Base-by-base conservation (phyloP, 1,284 basidiomycete genomes). In the Ganoderma sinense region DNA sequence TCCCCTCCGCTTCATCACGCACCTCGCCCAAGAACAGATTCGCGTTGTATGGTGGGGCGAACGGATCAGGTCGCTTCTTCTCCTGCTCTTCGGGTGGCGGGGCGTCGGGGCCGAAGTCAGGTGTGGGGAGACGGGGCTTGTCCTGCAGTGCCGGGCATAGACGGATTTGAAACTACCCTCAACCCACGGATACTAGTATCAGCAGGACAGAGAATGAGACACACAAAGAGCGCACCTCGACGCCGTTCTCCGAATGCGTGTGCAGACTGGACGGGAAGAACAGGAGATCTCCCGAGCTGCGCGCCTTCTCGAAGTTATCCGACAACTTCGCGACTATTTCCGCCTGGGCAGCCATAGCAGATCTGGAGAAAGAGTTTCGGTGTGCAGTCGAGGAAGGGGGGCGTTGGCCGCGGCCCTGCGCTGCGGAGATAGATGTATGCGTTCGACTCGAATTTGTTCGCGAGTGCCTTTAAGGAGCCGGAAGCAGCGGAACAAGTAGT, bases 61-160 rank as follows among this genome's bases (percentile, higher is more conserved):
- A 96, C 0, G 94, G 95, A 77, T 96, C 90, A 10, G 79, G 70
- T 33, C 81, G 82, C 73, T 83, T 82, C 67, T 74, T 72, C 69
- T 81, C 79, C 58, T 72, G 74, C 23, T 73, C 73, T 69, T 80
- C 77, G 45, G 74, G 74, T 39, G 78, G 72, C 26, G 75, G 73
- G 31, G 81, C 78, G 26, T 77, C 71, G 14, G 72, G 76, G 6
- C 77, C 73, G 73, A 88, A 84, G 71, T 86, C 82, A 36, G 86
- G 83, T 7, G 83, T 80, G 18, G 87, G 85, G 3, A 85, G 80
- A n/a, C 76, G 74, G 2, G 89, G 88, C 79, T 97, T 97, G 73
- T 92, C 86, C 77, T 91, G 90, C 48, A 97, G 82, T 0, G 94
- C 93, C 26, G 94, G 93, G 76, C 95, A 97, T 26, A 94, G 79